phyloP scores from a whole-genome alignment of 768 basidiomycete genomes.

The Suillus placidus region DNA sequence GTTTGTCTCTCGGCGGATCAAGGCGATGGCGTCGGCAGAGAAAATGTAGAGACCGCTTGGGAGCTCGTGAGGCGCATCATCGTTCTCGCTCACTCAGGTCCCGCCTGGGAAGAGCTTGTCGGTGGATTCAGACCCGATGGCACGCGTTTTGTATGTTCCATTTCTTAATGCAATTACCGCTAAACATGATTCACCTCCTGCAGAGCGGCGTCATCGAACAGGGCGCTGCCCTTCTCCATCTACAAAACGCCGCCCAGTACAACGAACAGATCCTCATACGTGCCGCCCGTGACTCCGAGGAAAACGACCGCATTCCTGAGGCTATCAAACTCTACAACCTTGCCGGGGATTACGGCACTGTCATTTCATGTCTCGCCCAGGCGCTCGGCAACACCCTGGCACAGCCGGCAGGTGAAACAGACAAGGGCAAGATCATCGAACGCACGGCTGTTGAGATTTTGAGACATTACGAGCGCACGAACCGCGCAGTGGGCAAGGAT shows the following conservation, averaged over 20 bases:
- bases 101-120: conserved; percentile 90
- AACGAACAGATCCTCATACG: conserved; percentile 81
- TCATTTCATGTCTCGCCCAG: conserved; percentile 83
- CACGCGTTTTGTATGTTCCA: conserved; percentile 73
- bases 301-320: conserved; percentile 83
- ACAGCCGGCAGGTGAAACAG: conserved; percentile 53
- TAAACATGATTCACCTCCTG: conserved; percentile 7
- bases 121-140: conserved; percentile 93
- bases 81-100: conserved; percentile 74
- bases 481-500: conserved; percentile 69
- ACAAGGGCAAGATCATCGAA: conserved; percentile 70
- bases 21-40: conserved; percentile 68
- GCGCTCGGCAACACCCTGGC: conserved; percentile 84
- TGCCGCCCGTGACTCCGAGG: conserved; percentile 80
- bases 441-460: conserved; percentile 78
- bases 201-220: conserved; percentile 90
- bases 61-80: conserved; percentile 79
- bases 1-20: conserved; percentile 80
- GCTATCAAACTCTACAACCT: conserved; percentile 96
- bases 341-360: conserved; percentile 87
- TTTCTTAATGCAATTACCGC: background rate
- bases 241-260: conserved; percentile 67
- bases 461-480: conserved; percentile 78
- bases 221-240: conserved; percentile 72
- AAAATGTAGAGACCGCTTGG: conserved; percentile 83